Evolutionary conservation across 441 rosid species (phyloP), one percentile per base, ranked within the genome.

Genomic region (Eutrema salsugineum): DNA sequence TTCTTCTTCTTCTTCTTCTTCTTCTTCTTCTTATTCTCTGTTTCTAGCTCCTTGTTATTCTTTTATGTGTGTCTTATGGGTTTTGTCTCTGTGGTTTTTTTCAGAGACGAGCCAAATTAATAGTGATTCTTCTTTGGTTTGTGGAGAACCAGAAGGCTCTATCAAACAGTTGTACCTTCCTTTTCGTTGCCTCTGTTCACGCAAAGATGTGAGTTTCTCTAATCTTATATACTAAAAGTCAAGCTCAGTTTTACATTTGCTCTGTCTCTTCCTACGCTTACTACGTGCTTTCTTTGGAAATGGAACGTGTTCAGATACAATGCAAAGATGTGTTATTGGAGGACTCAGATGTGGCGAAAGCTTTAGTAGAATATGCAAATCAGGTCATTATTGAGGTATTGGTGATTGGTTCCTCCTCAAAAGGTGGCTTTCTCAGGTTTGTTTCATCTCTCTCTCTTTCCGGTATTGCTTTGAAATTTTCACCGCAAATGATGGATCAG

Each of bases 161-260:
- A 80, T 82, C 65, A 89, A 40, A 81, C 96, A 92, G 3, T 33
- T 95, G 67, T 91, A 89, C 82, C 96, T 92, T 73, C 96, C 99
- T 6, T 92, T 92, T 68, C 99, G 96, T 49, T 95, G 99, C 82
- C 87, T 92, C 48, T 95, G 98, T 61, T 85, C 94, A 2, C 94
- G 97, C 15, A 95, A 89, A 80, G 98, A 91, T 63, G 99, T 95
- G 75, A 67, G 88, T 66, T 30, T 28, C 36, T n/a, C 30, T 11
- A 27, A 14, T 44, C 8, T 42, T 63, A 44, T 33, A 11, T 20
- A 16, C n/a, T 30, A 66, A 9, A 16, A 35, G 24, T 19, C 8
- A 38, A 5, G 42, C 30, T 0, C 32, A 55, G 2, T 20, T 70
- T 11, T 8, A 27, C 55, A 19, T 57, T 16, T 22, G 27, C 32